Conservation (phyloP, 148 eudicot genomes). For the Vaccinium darrowii region DNA sequence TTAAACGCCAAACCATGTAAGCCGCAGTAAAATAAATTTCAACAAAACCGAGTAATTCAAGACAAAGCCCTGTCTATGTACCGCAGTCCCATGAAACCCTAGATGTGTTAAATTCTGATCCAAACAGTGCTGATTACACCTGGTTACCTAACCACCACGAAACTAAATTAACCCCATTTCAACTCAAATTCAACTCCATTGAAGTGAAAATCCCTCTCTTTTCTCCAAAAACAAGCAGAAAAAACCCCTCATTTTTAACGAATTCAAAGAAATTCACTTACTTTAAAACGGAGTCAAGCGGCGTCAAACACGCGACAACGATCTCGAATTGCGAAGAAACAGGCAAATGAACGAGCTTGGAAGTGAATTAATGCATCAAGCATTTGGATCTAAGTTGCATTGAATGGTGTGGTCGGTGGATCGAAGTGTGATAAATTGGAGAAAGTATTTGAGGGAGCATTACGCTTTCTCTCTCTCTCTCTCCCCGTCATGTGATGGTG, state of each 20-base stretch:
- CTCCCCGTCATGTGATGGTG: conserved; percentile 5
- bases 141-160: background rate
- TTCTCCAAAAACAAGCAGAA: background rate
- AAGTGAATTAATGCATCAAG: conserved; percentile 5
- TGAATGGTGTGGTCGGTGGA: conserved; percentile 16
- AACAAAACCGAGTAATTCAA: background rate
- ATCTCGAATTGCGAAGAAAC: background rate
- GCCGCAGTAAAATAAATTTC: conserved; percentile 1
- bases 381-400: conserved; percentile 9
- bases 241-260: background rate
- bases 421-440: background rate
- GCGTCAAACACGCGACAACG: background rate
- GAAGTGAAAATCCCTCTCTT: background rate
- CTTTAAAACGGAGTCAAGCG: conserved; percentile 16
- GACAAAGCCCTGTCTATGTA: background rate
- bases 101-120: conserved; percentile 11
- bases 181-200: conserved; percentile 5
- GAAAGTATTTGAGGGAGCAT: background rate
- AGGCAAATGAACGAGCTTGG: background rate
- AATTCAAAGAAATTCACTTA: conserved; percentile 14
- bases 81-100: background rate
- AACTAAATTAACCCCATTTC: background rate
- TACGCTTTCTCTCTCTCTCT: background rate
- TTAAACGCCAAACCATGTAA: too few relatives aligned
- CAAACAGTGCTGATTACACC: background rate